phyloP scores from a whole-genome alignment of 768 basidiomycete genomes.

The Dendrothele bispora region DNA sequence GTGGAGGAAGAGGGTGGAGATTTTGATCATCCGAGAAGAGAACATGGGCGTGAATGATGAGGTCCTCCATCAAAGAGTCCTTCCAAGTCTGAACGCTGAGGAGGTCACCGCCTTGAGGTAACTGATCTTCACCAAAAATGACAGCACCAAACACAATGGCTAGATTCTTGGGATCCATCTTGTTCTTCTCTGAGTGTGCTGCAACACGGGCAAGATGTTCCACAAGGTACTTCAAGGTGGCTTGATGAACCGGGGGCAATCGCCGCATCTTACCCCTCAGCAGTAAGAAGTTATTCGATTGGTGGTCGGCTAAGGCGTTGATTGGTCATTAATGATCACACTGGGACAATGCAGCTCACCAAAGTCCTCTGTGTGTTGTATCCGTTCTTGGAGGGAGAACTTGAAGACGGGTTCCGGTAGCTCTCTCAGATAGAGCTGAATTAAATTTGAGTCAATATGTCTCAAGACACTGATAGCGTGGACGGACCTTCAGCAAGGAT shows the following conservation, averaged over 20 bases:
- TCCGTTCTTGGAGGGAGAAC: conserved; percentile 75
- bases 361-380: conserved; percentile 76
- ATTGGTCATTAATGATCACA: background rate
- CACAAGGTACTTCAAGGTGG: conserved; percentile 74
- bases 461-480: background rate
- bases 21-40: conserved; percentile 64
- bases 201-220: conserved; percentile 83
- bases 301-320: conserved; percentile 63
- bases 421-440: conserved; percentile 77
- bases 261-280: conserved; percentile 86
- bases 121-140: conserved; percentile 90
- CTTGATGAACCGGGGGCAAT: conserved; percentile 81
- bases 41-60: conserved; percentile 67
- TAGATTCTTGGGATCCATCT: conserved; percentile 92
- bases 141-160: conserved; percentile 89
- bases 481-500: conserved; percentile 77
- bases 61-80: conserved; percentile 76
- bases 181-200: conserved; percentile 69
- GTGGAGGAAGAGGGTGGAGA: conserved; percentile 74
- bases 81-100: conserved; percentile 74
- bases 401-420: conserved; percentile 89
- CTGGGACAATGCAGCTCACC: conserved; percentile 42
- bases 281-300: conserved; percentile 68
- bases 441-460: conserved; percentile 3
- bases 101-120: conserved; percentile 76